Evolutionary conservation across 1,284 basidiomycete species (phyloP), one percentile per base, ranked within the genome.

Genomic region (Erythrobasidium hasegawianum): DNA sequence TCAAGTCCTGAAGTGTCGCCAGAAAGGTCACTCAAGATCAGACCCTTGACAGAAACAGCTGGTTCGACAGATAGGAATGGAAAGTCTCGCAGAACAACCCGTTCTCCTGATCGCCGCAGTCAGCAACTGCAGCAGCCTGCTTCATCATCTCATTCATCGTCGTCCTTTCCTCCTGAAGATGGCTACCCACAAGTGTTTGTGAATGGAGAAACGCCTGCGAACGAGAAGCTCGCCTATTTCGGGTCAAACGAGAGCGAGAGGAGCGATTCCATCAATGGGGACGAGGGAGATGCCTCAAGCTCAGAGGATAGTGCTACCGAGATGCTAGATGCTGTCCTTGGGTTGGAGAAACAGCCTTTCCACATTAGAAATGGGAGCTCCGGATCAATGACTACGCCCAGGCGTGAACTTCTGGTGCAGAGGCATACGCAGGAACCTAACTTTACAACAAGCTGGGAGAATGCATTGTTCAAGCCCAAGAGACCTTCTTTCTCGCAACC

Each of bases 211-310:
- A 65, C 62, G 22, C 62, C 62, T 2, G 54, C 53, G 20, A 57
- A 41, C 2, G 62, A 65, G 22, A 57, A 27, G 22, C 38, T 56
- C 24, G 54, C 62, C 27, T 65, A 65, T 43, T 65, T 65, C 43
- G 62, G 62, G 18, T 65, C 62, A 1, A 65, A 65, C 49, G 62
- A 65, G 56, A 55, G 50, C 29, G 62, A 65, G 45, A 24, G 62
- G 29, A 40, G 54, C 22, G 56, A 20, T n/a, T 26, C 27, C 43
- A 40, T 55, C 27, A 41, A 58, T 29, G 62, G 54, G 13, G 62
- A 65, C 3, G 41, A 52, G 41, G 62, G 62, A 26, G 62, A 65
- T 41, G 55, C 45, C 20, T 65, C 62, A 14, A 65, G 62, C 20
- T 58, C 55, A 11, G 62, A 65, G 49, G 62, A 65, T 29, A 65